phyloP scores from a whole-genome alignment of 768 basidiomycete species.

The Pleurotus citrinopileatus region DNA sequence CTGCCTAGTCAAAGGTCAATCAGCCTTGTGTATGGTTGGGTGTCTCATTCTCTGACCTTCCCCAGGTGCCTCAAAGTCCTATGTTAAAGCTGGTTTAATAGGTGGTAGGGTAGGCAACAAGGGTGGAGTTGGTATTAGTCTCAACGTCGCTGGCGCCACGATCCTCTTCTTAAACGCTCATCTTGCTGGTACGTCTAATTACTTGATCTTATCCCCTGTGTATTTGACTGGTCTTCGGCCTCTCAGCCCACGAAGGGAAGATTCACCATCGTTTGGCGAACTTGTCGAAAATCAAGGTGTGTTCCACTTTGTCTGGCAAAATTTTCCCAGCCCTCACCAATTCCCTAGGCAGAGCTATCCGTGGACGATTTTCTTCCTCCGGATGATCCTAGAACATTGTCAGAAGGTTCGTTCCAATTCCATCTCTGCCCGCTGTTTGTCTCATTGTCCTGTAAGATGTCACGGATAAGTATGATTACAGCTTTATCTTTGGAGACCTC shows the following conservation, averaged over 20 bases:
- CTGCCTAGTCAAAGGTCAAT: slow-evolving; percentile 56
- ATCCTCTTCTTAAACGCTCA: slow-evolving; percentile 91
- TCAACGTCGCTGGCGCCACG: slow-evolving; percentile 79
- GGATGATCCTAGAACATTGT: slow-evolving; percentile 60
- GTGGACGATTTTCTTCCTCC: slow-evolving; percentile 74
- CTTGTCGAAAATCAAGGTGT: slow-evolving; percentile 83
- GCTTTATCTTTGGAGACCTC: slow-evolving; percentile 87
- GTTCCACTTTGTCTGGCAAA: background rate
- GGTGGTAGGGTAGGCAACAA: slow-evolving; percentile 94
- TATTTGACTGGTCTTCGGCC: background rate
- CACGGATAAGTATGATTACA: slow-evolving; percentile 86
- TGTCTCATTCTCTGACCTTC: slow-evolving; percentile 10
- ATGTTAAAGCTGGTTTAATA: slow-evolving; percentile 86
- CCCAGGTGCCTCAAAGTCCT: slow-evolving; percentile 71
- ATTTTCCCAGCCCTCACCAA: background rate
- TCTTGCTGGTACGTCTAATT: slow-evolving; percentile 60
- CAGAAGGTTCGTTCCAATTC: slow-evolving; percentile 55
- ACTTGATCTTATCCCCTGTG: background rate
- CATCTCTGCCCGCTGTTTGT: background rate
- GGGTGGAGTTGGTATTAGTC: slow-evolving; percentile 85
- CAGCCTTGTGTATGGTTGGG: background rate
- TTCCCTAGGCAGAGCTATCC: slow-evolving; percentile 61
- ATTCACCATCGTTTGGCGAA: slow-evolving; percentile 81
- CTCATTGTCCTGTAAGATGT: too few species aligned
- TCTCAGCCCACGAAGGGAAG: slow-evolving; percentile 71